These are phyloP conservation scores for Rhizophagus clarus DNA, from an alignment of 192 early-diverging fungal species.

Conservation along the genomic window DNA sequence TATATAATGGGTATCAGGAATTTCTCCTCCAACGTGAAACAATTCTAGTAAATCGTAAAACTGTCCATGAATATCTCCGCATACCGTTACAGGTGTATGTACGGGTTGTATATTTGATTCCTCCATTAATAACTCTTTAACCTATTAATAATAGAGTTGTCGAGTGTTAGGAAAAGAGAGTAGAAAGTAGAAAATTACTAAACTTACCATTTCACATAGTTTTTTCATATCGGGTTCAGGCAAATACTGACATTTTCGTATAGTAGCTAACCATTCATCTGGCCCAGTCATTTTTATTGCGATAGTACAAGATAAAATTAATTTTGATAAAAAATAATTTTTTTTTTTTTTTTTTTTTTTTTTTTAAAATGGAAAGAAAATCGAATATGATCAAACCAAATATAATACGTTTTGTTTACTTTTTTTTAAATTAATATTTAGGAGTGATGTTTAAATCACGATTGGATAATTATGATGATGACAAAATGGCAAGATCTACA, in stretches of 20 bases:
- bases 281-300: constrained; percentile 67
- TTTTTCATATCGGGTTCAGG: constrained; percentile 95
- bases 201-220: constrained; percentile 91
- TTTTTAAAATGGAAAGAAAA: background rate
- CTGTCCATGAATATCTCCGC: constrained; percentile 98
- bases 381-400: too few species aligned
- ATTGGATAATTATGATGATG: background rate
- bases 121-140: constrained; percentile 96
- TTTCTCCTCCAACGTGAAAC: constrained; percentile 93
- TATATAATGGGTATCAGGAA: constrained; percentile 93
- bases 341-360: background rate
- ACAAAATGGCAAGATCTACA: too few species aligned
- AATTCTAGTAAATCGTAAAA: constrained; percentile 96
- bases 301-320: too few species aligned
- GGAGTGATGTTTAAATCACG: background rate
- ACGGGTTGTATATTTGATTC: constrained; percentile 99
- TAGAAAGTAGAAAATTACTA: background rate
- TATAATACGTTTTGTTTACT: too few species aligned
- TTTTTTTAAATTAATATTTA: too few species aligned
- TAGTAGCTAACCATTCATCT: constrained; percentile 93
- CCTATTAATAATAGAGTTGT: constrained; percentile 49
- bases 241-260: constrained; percentile 91
- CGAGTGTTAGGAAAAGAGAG: background rate
- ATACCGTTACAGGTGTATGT: constrained; percentile 93
- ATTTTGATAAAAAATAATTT: background rate